These are phyloP conservation scores for Amyloporia xantha DNA, from an alignment of 768 basidiomycete species.

Conservation along the genomic window DNA sequence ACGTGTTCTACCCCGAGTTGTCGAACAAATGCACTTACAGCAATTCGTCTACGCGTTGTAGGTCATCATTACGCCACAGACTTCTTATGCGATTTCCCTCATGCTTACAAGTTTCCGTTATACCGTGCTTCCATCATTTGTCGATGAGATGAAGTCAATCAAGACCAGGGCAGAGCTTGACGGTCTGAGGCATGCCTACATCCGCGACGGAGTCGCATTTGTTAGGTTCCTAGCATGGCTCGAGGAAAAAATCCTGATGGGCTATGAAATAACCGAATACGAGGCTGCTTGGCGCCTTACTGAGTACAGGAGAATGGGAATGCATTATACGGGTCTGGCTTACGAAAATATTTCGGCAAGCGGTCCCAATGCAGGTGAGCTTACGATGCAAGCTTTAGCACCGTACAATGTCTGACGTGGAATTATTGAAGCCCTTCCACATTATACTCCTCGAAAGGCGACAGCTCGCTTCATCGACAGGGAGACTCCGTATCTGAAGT, in stretches of 20 bases:
- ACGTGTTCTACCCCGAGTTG: too few species aligned
- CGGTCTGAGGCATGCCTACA: slow-evolving; percentile 77
- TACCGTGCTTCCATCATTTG: slow-evolving; percentile 59
- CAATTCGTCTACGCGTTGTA: too few species aligned
- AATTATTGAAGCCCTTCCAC: slow-evolving; percentile 67
- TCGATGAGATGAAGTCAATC: slow-evolving; percentile 76
- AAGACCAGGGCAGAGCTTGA: slow-evolving; percentile 87
- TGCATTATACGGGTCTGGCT: slow-evolving; percentile 77
- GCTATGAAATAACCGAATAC: slow-evolving; percentile 85
- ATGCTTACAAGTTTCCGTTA: slow-evolving; percentile 82
- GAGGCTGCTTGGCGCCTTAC: slow-evolving; percentile 83
- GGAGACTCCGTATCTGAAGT: slow-evolving; percentile 86
- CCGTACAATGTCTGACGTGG: background rate
- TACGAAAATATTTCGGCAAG: slow-evolving; percentile 88
- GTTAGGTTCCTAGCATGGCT: slow-evolving; percentile 89
- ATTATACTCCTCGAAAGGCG: slow-evolving; percentile 75
- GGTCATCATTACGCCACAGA: slow-evolving; percentile 66
- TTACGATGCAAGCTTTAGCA: too few species aligned
- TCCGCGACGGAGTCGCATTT: slow-evolving; percentile 84
- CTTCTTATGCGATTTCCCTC: slow-evolving; percentile 76
- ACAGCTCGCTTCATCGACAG: slow-evolving; percentile 69
- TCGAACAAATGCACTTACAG: too few species aligned
- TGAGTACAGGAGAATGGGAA: slow-evolving; percentile 63
- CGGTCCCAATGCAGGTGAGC: slow-evolving; percentile 76
- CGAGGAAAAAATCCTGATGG: slow-evolving; percentile 67